Evolutionary conservation across 1,284 basidiomycete genomes (phyloP).

Genomic region (Heterobasidion occidentale): DNA sequence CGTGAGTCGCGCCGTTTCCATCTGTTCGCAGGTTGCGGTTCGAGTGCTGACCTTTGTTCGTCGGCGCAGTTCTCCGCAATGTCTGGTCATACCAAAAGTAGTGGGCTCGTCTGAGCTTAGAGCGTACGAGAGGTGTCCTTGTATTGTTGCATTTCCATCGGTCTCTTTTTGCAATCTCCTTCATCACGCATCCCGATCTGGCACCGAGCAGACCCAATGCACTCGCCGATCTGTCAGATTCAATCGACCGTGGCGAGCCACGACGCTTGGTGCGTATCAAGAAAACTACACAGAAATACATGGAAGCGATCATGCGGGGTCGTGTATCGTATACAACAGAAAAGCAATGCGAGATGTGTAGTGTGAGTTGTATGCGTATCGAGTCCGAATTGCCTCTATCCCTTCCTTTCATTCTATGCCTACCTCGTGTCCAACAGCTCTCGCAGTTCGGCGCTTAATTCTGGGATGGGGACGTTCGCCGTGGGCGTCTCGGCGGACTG

Average conservation of each 20-base stretch:
- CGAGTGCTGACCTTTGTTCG: not conserved
- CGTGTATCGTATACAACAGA: not conserved
- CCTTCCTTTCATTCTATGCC: not conserved
- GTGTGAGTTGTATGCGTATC: not conserved
- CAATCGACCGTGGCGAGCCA: not conserved
- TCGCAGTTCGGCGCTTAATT: conserved; percentile 49
- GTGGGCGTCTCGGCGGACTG: conserved; percentile 14
- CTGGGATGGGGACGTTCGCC: conserved; percentile 28
- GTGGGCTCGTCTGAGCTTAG: conserved; percentile 13
- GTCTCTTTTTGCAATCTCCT: conserved; percentile 2
- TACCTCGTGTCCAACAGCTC: conserved; percentile 27
- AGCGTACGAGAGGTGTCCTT: not conserved
- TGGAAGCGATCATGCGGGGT: not conserved
- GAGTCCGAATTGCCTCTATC: not conserved
- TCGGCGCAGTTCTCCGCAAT: conserved; percentile 55
- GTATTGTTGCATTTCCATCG: not conserved
- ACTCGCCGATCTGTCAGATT: too few relatives aligned
- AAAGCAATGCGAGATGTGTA: too few relatives aligned
- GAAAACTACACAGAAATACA: not conserved
- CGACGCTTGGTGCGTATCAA: not conserved
- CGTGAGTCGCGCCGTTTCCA: conserved; percentile 50
- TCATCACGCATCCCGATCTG: not conserved
- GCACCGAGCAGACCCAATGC: too few relatives aligned
- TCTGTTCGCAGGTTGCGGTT: not conserved
- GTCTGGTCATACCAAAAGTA: conserved; percentile 76